Evolutionary conservation across 2,329 filamentous ascomycete species (phyloP), one percentile per base, ranked within the genome.

Genomic region (Monosporascus ibericus): DNA sequence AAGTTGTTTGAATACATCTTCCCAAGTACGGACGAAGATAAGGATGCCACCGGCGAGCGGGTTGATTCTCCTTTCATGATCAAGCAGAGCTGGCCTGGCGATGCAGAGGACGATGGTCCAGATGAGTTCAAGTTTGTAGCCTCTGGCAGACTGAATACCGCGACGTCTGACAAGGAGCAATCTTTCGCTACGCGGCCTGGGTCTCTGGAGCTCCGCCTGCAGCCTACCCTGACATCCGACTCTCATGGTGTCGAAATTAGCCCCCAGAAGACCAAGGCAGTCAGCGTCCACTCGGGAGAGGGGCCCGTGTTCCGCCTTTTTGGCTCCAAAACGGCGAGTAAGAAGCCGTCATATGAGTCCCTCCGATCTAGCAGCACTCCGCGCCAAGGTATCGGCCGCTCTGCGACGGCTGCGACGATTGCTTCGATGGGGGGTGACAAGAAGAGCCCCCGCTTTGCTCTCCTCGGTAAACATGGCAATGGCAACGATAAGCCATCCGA

Each of bases 1-100:
- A 90, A 87, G 60, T 76, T 99, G 2, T 96, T 99, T 60, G 92
- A 96, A 71, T 99, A 99, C 70, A 90, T 99, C 61, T 99, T 99
- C 75, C 95, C 94, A 0, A 90, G 88, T 11, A 82, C 89, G 60
- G 85, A 86, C 20, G 74, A 68, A n/a, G 85, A 68, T 71, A 74
- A 72, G 51, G 50, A 53, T 18, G 46, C 51, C 30, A 55, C 60
- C 4, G 68, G 60, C 24, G 74, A 74, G 47, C 70, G 72, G 34
- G 78, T 78, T 37, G 82, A 84, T 50, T 85, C 84, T 6, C 83
- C 86, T 0, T 84, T 86, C 70, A 66, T 77, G 52, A 52, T 75
- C 38, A 79, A 73, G 58, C 80, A 69, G 66, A 72, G 65, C 70
- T 72, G 67, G 22, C 61, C 64, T 0, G 67, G 67, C 3, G 72